Base-by-base conservation (phyloP, 2,329 filamentous ascomycete genomes). In the Aspergillus ochraceus region DNA sequence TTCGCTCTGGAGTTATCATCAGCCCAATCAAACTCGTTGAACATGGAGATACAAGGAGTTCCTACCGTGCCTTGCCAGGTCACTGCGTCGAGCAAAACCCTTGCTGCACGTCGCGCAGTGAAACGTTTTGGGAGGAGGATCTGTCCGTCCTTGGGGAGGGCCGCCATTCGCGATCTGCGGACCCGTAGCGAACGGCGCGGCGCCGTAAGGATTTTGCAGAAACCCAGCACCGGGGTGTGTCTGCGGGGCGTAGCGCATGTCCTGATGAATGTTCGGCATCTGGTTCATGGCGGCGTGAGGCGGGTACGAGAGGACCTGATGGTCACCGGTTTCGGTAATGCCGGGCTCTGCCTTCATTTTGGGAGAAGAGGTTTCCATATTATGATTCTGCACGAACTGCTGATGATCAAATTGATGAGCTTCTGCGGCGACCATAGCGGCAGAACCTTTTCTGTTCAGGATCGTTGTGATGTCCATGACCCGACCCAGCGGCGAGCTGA, bases 51-150 rank as follows among this genome's bases (percentile, higher is more conserved):
- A 17, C 32, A 8, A 29, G 29, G 49, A 46, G 17, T 49, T 57
- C 89, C 76, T 86, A 97, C 94, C 94, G 79, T 99, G 95, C 70
- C 95, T 87, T 64, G 93, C 92, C 54, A 98, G 86, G 79, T 99
- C 95, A 77, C 94, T 98, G 66, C 95, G 86, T 70, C 95, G 84
- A 55, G 95, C 95, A 74, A 99, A 99, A 24, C 90, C 90, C 78
- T 98, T 98, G 59, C 85, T 85, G 75, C 95, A 99, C 3, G 90
- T 94, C 64, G 88, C 90, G 79, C 95, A 99, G 22, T 92, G 89
- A 72, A 95, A 97, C 1, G 91, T 88, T 78, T 97, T 90, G 11
- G 85, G 83, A 30, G 84, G 81, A 36, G 67, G 82, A 73, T 75
- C 80, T n/a, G 71, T 68, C 77, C 80, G 63, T 65, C 79, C 77